Evolutionary conservation across 495 filamentous ascomycete species (phyloP), one percentile per base, ranked within the genome.

Genomic region (Penicillium argentinense): DNA sequence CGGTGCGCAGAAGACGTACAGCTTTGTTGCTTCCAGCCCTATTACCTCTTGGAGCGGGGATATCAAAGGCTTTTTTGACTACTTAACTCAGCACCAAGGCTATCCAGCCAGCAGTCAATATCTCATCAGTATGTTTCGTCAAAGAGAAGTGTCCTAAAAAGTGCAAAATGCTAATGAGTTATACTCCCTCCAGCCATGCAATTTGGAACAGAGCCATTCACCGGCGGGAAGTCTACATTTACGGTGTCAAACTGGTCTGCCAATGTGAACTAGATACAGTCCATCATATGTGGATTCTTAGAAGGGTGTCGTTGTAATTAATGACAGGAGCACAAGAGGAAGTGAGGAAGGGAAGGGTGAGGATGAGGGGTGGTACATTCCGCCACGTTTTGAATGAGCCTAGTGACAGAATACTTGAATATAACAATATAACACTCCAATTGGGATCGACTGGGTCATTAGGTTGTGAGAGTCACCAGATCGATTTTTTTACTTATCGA

Each of bases 121-220:
- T 47, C 39, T 79, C 39, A 70, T 74, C 39, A 64, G 75, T 77
- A 63, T 37, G 74, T 64, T 9, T 28, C 25, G 14, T 22, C 11
- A 16, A 19, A 18, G 5, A 45, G 18, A 19, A 26, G 18, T 13
- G 9, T 16, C 9, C 33, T 26, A 26, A 26, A 26, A 26, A 26
- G 28, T 16, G 19, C 29, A 23, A 17, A 4, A 29, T 32, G 39
- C 43, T 53, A 59, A 8, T n/a, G 7, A 17, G 5, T 26, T 30
- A 27, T 3, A 34, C 12, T 25, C 12, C 9, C 23, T 13, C 39
- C 42, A 72, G 72, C 57, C 17, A 51, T 63, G 42, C 70, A 75
- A 58, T 65, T 74, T 44, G 72, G 72, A 14, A 75, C 69, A 12
- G 72, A 75, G 54, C 60, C 72, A 0, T 75, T 75, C 33, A 73